Conservation (phyloP, 108 stramenopile species). For the Cyclostephanos tholiformis region DNA sequence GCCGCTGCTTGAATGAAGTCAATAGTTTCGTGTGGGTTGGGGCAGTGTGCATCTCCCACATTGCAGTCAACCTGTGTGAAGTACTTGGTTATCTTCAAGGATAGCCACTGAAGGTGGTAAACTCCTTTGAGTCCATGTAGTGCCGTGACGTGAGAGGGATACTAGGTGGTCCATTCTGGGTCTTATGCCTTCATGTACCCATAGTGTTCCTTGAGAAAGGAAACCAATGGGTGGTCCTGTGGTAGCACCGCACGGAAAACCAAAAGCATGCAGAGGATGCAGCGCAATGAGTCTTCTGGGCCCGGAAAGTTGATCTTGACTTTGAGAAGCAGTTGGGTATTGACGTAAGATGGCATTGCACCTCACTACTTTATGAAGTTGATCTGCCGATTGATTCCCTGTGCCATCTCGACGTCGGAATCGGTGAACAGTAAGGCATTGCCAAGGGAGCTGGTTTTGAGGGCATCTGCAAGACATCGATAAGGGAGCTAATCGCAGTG, state of each 20-base stretch:
- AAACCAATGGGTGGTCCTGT: neutral
- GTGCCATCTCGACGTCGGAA: neutral
- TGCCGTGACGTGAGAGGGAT: too few species aligned
- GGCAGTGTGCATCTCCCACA: too few species aligned
- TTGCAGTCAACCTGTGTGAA: too few species aligned
- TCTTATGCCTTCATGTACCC: too few species aligned
- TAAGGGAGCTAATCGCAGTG: too few species aligned
- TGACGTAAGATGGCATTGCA: neutral
- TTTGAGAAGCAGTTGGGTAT: neutral
- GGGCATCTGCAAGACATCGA: too few species aligned
- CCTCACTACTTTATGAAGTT: neutral
- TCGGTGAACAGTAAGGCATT: neutral
- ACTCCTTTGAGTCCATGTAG: too few species aligned
- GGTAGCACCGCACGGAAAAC: neutral
- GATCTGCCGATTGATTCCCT: neutral
- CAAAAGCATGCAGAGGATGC: neutral
- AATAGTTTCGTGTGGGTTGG: neutral
- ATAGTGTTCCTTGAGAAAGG: too few species aligned
- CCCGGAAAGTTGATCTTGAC: neutral
- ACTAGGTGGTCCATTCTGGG: too few species aligned
- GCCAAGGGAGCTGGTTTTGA: constrained; percentile 5
- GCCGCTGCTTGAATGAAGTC: neutral
- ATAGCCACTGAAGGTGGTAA: too few species aligned
- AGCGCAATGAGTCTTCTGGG: neutral
- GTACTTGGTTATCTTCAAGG: too few species aligned